Conservation (phyloP, 164 flowering plant genomes). For the Taxillus chinensis region DNA sequence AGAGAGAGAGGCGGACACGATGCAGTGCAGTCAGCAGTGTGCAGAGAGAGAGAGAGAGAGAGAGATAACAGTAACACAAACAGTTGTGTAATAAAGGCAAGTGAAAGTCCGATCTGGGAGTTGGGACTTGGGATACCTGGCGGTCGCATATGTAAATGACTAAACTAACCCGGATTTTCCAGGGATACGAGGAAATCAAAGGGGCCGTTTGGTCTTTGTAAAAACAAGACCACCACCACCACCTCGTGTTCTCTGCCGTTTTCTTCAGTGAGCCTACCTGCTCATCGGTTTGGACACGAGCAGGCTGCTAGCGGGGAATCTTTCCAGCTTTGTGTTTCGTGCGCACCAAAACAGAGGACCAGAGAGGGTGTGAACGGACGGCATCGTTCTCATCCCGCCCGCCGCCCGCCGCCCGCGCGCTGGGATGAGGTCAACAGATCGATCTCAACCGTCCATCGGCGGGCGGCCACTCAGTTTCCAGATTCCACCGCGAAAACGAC, state of each 20-base stretch:
- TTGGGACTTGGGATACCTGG: background rate
- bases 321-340: constrained; percentile 16
- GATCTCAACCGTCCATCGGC: constrained; percentile 13
- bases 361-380: background rate
- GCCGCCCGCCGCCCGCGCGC: too few relatives aligned
- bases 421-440: constrained; percentile 1
- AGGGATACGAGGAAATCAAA: background rate
- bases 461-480: too few relatives aligned
- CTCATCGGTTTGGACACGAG: too few relatives aligned
- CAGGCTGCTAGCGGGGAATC: constrained; percentile 3
- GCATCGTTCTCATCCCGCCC: too few relatives aligned
- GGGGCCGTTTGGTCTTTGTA: too few relatives aligned
- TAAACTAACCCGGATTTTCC: background rate
- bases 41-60: too few relatives aligned
- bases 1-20: too few relatives aligned
- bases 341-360: constrained; percentile 4
- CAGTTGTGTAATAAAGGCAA: constrained; percentile 4
- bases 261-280: too few relatives aligned
- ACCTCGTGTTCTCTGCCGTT: too few relatives aligned
- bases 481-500: background rate
- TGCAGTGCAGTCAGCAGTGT: too few relatives aligned
- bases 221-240: too few relatives aligned
- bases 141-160: constrained; percentile 3
- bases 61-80: too few relatives aligned
- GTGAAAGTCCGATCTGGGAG: constrained; percentile 11